Evolutionary conservation across 495 filamentous ascomycete genomes (phyloP).

Genomic region (Xylaria sp.): DNA sequence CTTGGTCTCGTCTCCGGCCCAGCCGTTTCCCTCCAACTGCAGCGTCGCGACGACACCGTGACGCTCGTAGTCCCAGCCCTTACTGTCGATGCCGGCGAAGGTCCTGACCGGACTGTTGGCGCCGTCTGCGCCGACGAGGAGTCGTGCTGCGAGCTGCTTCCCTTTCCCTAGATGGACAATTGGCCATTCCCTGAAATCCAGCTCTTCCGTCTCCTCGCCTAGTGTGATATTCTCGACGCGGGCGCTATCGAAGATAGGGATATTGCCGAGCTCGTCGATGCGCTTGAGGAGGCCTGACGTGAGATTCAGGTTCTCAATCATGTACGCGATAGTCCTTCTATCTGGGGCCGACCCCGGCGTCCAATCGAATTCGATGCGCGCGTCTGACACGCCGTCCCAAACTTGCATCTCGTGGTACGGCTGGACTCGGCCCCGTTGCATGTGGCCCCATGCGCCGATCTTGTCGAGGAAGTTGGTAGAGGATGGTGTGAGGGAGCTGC

Average conservation of each 20-base stretch:
- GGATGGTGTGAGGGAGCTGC: slow-evolving; percentile 89
- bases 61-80: slow-evolving; percentile 92
- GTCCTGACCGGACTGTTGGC: slow-evolving; percentile 91
- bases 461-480: slow-evolving; percentile 72
- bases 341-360: slow-evolving; percentile 53
- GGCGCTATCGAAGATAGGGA: slow-evolving; percentile 75
- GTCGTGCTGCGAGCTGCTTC: slow-evolving; percentile 72
- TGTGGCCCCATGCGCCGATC: slow-evolving; percentile 89
- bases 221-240: slow-evolving; percentile 78
- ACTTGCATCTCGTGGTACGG: slow-evolving; percentile 92
- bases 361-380: slow-evolving; percentile 89
- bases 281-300: slow-evolving; percentile 75
- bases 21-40: slow-evolving; percentile 65
- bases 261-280: slow-evolving; percentile 69
- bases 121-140: slow-evolving; percentile 93
- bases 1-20: slow-evolving; percentile 60
- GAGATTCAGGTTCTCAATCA: slow-evolving; percentile 94
- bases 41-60: slow-evolving; percentile 93
- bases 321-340: slow-evolving; percentile 78
- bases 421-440: slow-evolving; percentile 75
- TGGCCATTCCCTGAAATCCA: slow-evolving; percentile 87
- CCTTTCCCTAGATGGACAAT: slow-evolving; percentile 71
- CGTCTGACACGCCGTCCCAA: slow-evolving; percentile 92
- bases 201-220: slow-evolving; percentile 69
- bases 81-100: slow-evolving; percentile 83